Base-by-base conservation (phyloP, 2,329 filamentous ascomycete genomes). In the Massarina eburnea region DNA sequence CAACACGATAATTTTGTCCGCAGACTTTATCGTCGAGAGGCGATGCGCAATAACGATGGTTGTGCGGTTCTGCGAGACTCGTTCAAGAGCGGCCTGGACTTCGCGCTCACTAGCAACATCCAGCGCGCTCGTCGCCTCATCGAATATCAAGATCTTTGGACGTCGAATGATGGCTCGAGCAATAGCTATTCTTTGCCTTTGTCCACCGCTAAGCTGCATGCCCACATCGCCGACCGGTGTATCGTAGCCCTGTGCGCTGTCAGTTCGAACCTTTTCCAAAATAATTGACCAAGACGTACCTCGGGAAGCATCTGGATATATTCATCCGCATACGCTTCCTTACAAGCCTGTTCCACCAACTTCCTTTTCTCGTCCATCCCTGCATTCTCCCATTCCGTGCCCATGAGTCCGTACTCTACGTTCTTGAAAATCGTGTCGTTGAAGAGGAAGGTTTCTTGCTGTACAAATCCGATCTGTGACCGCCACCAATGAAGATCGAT, bases 151-250 rank as follows among this genome's bases (percentile, higher is more conserved):
- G 4, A 74, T 59, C 30, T 67, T 59, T 3, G 72, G 72, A 20
- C 70, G 57, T 8, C 71, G 58, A 19, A 73, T 59, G 18, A 75
- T 61, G 2, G 71, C 70, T 47, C 72, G 50, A 4, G 72, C 71
- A 21, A 75, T 68, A 1, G 70, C 68, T 18, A 74, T 52, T 8
- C 72, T 57, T 47, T 97, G 92, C 70, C 95, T 95, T 72, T 97
- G 92, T 22, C 92, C 92, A 64, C 92, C 92, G 44, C 89, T 95
- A 9, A 97, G 79, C 39, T 95, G 76, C 66, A 96, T 92, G 4
- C 92, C 92, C 52, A 89, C 85, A 70, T 96, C 90, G 43, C 92
- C 94, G 14, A 96, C 91, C 52, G 94, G 84, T 0, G 92, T 97
- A 52, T 95, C 82, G 61, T 97, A 97, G 1, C 88, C 88, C 63